phyloP scores from a whole-genome alignment of 192 early-diverging fungal species.

The Podochytrium sp. region DNA sequence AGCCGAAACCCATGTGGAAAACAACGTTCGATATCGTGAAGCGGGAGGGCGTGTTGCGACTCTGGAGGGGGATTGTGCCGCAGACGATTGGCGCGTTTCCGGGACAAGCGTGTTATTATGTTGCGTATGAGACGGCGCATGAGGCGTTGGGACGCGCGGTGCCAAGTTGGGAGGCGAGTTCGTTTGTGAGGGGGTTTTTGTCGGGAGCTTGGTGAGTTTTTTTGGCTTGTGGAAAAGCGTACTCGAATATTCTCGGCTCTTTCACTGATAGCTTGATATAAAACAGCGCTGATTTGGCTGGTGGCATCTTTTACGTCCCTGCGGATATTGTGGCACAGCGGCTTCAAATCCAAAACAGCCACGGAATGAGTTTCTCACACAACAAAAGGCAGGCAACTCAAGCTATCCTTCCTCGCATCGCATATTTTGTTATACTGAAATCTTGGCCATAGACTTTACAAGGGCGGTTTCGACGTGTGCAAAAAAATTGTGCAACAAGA shows the following conservation, averaged over 20 bases:
- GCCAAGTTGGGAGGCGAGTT: not conserved
- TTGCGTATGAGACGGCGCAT: slow-evolving; percentile 51
- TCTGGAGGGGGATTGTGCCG: slow-evolving; percentile 51
- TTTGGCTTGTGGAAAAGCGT: slow-evolving; percentile 32
- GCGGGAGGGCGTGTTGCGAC: slow-evolving; percentile 42
- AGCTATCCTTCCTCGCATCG: too few relatives aligned
- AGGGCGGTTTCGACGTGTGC: slow-evolving; percentile 38
- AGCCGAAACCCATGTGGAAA: not conserved
- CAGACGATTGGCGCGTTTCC: slow-evolving; percentile 49
- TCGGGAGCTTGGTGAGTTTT: slow-evolving; percentile 44
- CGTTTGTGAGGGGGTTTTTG: slow-evolving; percentile 48
- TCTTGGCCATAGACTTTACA: slow-evolving; percentile 30
- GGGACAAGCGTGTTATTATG: slow-evolving; percentile 53
- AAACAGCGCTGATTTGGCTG: slow-evolving; percentile 30
- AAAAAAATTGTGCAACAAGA: slow-evolving; percentile 36
- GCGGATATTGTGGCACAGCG: slow-evolving; percentile 56
- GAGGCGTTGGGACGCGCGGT: slow-evolving; percentile 15
- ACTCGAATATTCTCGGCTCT: too few relatives aligned
- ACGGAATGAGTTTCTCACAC: slow-evolving; percentile 42
- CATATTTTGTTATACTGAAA: not conserved
- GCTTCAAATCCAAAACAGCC: slow-evolving; percentile 47
- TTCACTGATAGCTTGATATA: too few relatives aligned
- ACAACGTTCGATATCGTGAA: slow-evolving; percentile 17
- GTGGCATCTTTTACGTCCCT: slow-evolving; percentile 48
- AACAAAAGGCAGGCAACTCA: slow-evolving; percentile 41